Evolutionary conservation across 2,329 filamentous ascomycete species (phyloP), one percentile per base, ranked within the genome.

Genomic region (Cordyceps javanica): DNA sequence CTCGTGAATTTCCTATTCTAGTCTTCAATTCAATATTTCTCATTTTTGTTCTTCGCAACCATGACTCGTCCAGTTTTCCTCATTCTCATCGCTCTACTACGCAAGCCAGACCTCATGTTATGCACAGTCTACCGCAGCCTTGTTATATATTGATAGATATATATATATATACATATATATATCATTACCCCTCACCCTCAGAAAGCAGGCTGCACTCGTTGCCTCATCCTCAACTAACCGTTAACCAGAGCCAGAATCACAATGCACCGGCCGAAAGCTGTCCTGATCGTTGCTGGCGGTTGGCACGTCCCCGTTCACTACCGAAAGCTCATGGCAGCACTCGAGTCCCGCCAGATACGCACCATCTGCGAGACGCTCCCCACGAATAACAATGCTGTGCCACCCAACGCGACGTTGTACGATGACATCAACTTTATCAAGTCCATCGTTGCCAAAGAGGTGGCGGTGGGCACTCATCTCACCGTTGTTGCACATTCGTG

Each of bases 301-400:
- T 62, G 62, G 62, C 62, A 63, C 48, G 39, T 63, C 28, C 59
- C 62, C 3, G 26, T 44, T 16, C 62, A 63, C 48, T 63, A 62
- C 49, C 30, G 55, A 16, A 59, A 58, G 19, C 51, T 62, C 39
- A 30, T 46, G 8, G 28, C 55, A 30, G 23, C 14, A 7, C 58
- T 63, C 19, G 50, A 62, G 36, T 32, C 53, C 21, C 53, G 45
- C 25, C 59, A 59, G 10, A 36, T 62, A 16, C 45, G 62, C 26
- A 52, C 50, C 7, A 60, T 63, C 32, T 61, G 60, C 54, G 52
- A 55, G 28, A 36, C 45, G n/a, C 57, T 62, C 28, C 62, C 62
- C 10, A 62, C 61, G 5, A 62, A 60, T 46, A 62, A 62, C 52
- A 59, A 59, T 30, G 54, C 36, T 14, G 23, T 56, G n/a, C 62